Percentiles rank a stretch among this genome's conserved stretches.
phyloP scores from a whole-genome alignment of 352 stramenopile species.

The Globisporangium nodosum region DNA sequence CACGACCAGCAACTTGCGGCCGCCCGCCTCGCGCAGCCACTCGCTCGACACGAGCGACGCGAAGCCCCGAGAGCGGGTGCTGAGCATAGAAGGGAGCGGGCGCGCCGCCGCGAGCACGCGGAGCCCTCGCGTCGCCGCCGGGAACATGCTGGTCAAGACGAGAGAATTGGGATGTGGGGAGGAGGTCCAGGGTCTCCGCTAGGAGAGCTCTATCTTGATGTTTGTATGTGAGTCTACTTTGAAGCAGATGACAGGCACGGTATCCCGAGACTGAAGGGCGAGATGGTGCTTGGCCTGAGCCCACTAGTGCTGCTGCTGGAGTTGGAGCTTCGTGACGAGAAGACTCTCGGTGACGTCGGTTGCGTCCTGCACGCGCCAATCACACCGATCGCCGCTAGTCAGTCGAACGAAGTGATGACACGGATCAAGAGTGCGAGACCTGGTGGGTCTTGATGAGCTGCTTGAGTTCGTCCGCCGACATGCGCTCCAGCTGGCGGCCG shows the following conservation, averaged over 20 bases:
- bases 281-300: too few species aligned
- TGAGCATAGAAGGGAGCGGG: background rate
- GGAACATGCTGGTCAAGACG: too few species aligned
- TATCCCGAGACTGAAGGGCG: too few species aligned
- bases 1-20: slow-evolving; percentile 29
- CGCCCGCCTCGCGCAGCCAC: slow-evolving; percentile 24
- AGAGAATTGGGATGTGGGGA: too few species aligned
- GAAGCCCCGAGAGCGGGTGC: slow-evolving; percentile 7
- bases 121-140: too few species aligned
- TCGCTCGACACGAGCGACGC: slow-evolving; percentile 36
- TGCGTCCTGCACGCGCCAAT: slow-evolving; percentile 23
- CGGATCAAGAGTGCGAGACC: slow-evolving; percentile 15
- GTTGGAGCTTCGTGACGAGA: slow-evolving; percentile 52
- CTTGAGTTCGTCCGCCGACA: slow-evolving; percentile 35
- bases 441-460: slow-evolving; percentile 57
- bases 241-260: slow-evolving; percentile 35
- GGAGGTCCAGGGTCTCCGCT: too few species aligned
- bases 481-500: slow-evolving; percentile 27
- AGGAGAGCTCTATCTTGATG: too few species aligned
- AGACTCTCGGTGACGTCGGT: slow-evolving; percentile 46
- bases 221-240: too few species aligned
- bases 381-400: background rate
- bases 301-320: slow-evolving; percentile 3
- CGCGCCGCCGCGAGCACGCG: too few species aligned
- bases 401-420: background rate